Evolutionary conservation across 2,329 filamentous ascomycete species (phyloP).

Genomic region (Fusarium miscanthi): DNA sequence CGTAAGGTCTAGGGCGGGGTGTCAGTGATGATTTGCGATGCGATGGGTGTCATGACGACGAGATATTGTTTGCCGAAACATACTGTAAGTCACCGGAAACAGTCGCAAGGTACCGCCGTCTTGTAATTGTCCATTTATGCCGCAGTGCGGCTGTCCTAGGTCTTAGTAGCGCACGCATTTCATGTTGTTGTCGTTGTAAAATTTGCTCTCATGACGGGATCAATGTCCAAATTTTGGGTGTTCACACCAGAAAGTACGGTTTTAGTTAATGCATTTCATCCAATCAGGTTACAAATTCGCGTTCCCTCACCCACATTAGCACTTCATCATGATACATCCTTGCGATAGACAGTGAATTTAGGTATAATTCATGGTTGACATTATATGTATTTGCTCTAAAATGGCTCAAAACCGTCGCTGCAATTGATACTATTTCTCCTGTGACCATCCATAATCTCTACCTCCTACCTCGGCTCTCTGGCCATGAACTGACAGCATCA

Average conservation of each 20-base stretch:
- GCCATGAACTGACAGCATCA: constrained; percentile 88
- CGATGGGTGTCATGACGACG: constrained; percentile 7
- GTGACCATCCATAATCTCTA: constrained; percentile 12
- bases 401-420: constrained; percentile 10
- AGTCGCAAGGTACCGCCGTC: constrained; percentile 46
- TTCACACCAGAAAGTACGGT: neutral
- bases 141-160: constrained; percentile 36
- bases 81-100: constrained; percentile 48
- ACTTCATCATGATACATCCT: neutral
- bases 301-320: neutral
- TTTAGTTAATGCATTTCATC: constrained; percentile 1
- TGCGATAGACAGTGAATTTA: neutral
- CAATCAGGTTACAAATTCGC: constrained; percentile 4
- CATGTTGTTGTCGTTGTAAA: constrained; percentile 36
- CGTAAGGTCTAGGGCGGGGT: constrained; percentile 69
- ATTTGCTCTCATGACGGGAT: constrained; percentile 24
- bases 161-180: constrained; percentile 47
- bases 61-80: constrained; percentile 1
- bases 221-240: constrained; percentile 15
- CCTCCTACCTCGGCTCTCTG: constrained; percentile 63
- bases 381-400: neutral
- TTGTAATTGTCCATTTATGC: constrained; percentile 26
- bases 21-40: constrained; percentile 14
- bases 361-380: neutral
- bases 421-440: neutral